Evolutionary conservation across 768 basidiomycete genomes (phyloP).

Genomic region (Clavulina sp.): DNA sequence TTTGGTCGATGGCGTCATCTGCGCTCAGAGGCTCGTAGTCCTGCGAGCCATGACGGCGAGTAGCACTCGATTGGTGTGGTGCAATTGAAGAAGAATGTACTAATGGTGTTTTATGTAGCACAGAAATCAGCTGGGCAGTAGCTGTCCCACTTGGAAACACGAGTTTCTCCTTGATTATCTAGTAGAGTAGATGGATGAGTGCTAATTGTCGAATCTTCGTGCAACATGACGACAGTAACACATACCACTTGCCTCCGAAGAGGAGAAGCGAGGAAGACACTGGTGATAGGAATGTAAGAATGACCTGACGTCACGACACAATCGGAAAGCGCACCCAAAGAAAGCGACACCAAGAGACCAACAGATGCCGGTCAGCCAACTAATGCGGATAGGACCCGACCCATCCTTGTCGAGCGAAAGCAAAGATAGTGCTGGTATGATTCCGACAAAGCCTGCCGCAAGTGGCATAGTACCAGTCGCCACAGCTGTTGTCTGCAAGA

Average conservation of each 20-base stretch:
- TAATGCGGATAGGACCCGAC: slow-evolving; percentile 51
- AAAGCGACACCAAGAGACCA: slow-evolving; percentile 91
- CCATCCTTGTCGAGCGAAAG: slow-evolving; percentile 64
- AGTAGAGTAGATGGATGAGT: slow-evolving; percentile 8
- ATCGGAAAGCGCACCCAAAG: slow-evolving; percentile 44
- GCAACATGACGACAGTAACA: slow-evolving; percentile 7
- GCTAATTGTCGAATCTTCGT: background rate
- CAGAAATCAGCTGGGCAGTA: slow-evolving; percentile 85
- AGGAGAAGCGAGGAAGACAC: slow-evolving; percentile 91
- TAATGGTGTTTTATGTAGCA: slow-evolving; percentile 62
- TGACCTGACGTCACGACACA: background rate
- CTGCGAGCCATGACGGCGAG: background rate
- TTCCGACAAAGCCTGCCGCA: slow-evolving; percentile 79
- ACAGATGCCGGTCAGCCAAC: slow-evolving; percentile 51
- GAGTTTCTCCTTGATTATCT: slow-evolving; percentile 90
- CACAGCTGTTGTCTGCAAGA: slow-evolving; percentile 88
- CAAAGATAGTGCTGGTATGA: slow-evolving; percentile 74
- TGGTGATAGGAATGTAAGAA: slow-evolving; percentile 16
- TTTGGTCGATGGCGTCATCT: too few species aligned
- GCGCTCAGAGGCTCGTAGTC: slow-evolving; percentile 14
- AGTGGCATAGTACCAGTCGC: slow-evolving; percentile 86
- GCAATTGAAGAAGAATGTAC: slow-evolving; percentile 12
- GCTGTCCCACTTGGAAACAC: slow-evolving; percentile 92
- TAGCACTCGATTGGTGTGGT: background rate
- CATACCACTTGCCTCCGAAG: slow-evolving; percentile 84